A percentile compares a stretch with the other conserved stretches of the same genome.
phyloP scores from a whole-genome alignment of 2,329 filamentous ascomycete genomes.

The Elsinoe fawcettii region DNA sequence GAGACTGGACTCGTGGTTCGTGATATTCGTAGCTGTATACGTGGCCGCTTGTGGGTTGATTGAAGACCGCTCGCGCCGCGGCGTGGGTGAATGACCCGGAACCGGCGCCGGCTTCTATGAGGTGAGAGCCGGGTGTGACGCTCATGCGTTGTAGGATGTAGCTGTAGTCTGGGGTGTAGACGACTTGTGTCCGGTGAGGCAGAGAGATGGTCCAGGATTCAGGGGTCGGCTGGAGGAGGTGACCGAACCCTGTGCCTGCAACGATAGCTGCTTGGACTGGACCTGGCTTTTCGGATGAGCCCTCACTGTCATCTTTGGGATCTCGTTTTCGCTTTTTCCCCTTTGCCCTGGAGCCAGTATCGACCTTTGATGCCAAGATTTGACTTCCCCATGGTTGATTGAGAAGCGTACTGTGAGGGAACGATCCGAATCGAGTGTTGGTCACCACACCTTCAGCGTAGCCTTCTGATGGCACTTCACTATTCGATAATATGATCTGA shows the following conservation, averaged over 20 bases:
- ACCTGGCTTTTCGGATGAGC: slow-evolving; percentile 24
- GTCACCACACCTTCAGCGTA: slow-evolving; percentile 46
- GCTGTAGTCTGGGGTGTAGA: slow-evolving; percentile 81
- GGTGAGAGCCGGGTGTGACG: slow-evolving; percentile 60
- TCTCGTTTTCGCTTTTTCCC: slow-evolving; percentile 46
- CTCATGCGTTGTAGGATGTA: slow-evolving; percentile 71
- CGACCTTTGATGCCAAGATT: slow-evolving; percentile 78
- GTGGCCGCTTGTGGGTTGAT: slow-evolving; percentile 59
- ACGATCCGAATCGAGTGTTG: slow-evolving; percentile 88
- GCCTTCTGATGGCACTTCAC: slow-evolving; percentile 35
- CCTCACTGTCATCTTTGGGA: slow-evolving; percentile 36
- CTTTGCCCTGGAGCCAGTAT: slow-evolving; percentile 80
- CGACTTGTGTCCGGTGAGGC: slow-evolving; percentile 76
- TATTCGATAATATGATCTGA: slow-evolving; percentile 53
- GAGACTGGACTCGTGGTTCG: slow-evolving; percentile 60
- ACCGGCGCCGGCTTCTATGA: slow-evolving; percentile 76
- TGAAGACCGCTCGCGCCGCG: slow-evolving; percentile 66
- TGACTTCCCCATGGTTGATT: slow-evolving; percentile 84
- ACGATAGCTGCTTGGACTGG: slow-evolving; percentile 45
- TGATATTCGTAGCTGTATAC: slow-evolving; percentile 82
- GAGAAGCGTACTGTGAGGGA: slow-evolving; percentile 48
- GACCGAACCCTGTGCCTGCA: slow-evolving; percentile 62
- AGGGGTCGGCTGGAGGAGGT: slow-evolving; percentile 69
- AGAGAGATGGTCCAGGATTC: slow-evolving; percentile 75
- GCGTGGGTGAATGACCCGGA: slow-evolving; percentile 82